phyloP scores from a whole-genome alignment of 225 moss, liverwort and hornwort genomes.

The Rhytidiadelphus loreus region DNA sequence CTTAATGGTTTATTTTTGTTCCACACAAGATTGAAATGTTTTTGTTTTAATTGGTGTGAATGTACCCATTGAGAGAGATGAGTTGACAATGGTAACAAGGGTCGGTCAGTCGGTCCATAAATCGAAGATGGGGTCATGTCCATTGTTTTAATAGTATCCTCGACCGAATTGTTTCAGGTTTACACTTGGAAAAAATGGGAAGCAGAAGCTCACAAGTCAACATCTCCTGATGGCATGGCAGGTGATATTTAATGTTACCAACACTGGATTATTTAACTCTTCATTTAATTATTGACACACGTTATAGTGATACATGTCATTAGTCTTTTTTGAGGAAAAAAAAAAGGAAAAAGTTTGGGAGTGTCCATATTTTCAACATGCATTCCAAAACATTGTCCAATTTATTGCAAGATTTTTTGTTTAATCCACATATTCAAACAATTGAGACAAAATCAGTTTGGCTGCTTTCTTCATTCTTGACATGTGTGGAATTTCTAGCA shows the following conservation, averaged over 20 bases:
- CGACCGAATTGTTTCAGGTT: conserved; percentile 4
- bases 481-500: background rate
- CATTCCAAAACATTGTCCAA: background rate
- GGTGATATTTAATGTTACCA: background rate
- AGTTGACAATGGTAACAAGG: no score
- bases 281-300: no score
- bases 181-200: conserved; percentile 45
- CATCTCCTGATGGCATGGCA: background rate
- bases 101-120: rapidly evolving
- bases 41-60: background rate
- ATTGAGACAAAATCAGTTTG: background rate
- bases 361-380: background rate
- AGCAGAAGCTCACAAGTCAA: conserved; percentile 5
- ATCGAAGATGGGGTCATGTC: background rate
- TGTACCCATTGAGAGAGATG: background rate
- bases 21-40: background rate
- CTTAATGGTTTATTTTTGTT: background rate
- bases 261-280: background rate
- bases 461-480: background rate
- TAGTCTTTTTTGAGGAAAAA: background rate
- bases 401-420: background rate
- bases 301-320: background rate
- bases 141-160: no score
- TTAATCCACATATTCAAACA: background rate
- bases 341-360: background rate